Conservation (phyloP, 192 early-diverging fungal genomes). For the Umbelopsis ramanniana region DNA sequence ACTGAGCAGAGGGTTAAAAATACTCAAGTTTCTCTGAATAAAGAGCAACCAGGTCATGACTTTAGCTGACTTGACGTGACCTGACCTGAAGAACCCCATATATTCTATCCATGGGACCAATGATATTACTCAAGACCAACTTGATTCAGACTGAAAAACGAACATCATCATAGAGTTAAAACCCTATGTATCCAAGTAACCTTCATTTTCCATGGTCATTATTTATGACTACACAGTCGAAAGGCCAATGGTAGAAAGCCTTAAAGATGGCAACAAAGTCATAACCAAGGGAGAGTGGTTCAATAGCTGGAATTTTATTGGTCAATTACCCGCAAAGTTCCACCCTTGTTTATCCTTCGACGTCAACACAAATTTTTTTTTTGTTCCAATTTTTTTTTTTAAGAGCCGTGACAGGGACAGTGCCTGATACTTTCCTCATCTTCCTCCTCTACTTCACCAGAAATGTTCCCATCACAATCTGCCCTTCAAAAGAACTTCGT, state of each 20-base stretch:
- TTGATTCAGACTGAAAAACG: too few species aligned
- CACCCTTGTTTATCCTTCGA: slow-evolving; percentile 18
- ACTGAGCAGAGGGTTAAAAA: background rate
- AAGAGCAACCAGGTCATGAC: background rate
- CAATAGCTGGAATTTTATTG: background rate
- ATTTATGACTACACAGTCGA: too few species aligned
- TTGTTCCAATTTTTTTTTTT: background rate
- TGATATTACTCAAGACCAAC: too few species aligned
- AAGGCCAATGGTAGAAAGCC: too few species aligned
- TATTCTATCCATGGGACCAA: too few species aligned
- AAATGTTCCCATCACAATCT: slow-evolving; percentile 41
- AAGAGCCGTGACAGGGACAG: background rate
- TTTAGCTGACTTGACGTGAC: too few species aligned
- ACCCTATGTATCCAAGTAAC: too few species aligned
- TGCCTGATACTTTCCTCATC: slow-evolving; percentile 20
- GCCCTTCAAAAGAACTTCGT: slow-evolving; percentile 43
- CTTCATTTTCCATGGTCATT: too few species aligned
- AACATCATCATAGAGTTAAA: too few species aligned
- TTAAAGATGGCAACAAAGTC: too few species aligned
- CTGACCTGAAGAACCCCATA: too few species aligned
- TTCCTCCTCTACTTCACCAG: slow-evolving; percentile 16
- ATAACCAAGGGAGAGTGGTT: background rate
- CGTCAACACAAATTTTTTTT: slow-evolving; percentile 24
- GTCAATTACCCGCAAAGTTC: background rate
- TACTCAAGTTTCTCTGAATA: too few species aligned